Base-by-base conservation (phyloP, 1,284 basidiomycete genomes). In the Entoloma clypeatum region DNA sequence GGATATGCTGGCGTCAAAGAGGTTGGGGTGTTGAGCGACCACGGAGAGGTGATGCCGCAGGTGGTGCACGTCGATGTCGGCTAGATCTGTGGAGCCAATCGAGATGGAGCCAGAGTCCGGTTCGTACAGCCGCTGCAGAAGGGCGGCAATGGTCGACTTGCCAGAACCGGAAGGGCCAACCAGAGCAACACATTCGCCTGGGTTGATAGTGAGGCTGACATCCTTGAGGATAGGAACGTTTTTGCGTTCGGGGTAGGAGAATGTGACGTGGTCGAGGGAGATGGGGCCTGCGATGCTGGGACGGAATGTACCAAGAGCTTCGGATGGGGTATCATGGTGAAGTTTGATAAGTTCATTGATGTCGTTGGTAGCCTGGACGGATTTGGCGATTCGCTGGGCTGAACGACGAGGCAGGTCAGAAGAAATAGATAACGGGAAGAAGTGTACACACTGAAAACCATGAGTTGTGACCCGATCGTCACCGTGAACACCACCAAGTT, bases 401-500 rank as follows among this genome's bases (percentile, higher is more conserved):
- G 58, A 0, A 52, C 45, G 33, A 43, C 43, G 48, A 17, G 57
- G 47, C 35, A 10, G 44, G 27, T 36, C 21, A 41, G 14, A 24
- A 22, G 29, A 34, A 23, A 36, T 26, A 22, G 16, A 23, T 22
- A 11, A 38, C 40, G 18, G 44, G 17, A 26, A 36, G 28, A 44
- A 23, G 44, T 33, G 27, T 10, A 79, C 88, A 59, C 58, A 92
- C 89, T 85, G 66, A 92, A 94, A 19, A 81, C 75, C 76, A 97
- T 83, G 51, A 93, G 75, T 60, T 92, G 89, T 17, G 85, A 81
- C 1, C 91, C 90, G 50, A 96, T 95, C 2, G 91, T 90, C 46
- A 98, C 83, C 5, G 88, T 85, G 68, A 98, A 98, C 26, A 98
- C 81, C 43, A 98, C 86, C 44, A 98, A 74, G 48, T 94, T 87